Base-by-base conservation (phyloP, 116 monocot genomes). In the Trichopus zeylanicus region DNA sequence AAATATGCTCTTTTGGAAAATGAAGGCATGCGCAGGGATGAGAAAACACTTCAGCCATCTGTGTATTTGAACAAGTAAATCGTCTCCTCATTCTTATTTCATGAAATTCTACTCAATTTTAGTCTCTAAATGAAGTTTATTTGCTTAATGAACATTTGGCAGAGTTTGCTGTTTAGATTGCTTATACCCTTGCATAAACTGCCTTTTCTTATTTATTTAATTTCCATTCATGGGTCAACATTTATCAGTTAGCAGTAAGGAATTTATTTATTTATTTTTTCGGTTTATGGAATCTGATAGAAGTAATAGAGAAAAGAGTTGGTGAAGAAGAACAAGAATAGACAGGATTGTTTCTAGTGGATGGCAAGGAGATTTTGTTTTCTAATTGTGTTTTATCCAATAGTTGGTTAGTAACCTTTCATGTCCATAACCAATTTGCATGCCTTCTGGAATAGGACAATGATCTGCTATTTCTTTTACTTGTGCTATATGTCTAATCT, bases 1-100 rank as follows among this genome's bases (percentile, higher is more conserved):
- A 56, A 5, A 31, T 13, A 21, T 49, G 2, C 21, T 49, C 18
- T 49, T 20, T 20, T 49, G 19, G 21, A n/a, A 49, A 39, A 67
- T 79, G 67, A 57, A 97, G 97, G 97, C 34, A 73, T 99, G 63
- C 63, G 69, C 21, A 88, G 98, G 67, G 77, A 99, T 62, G 98
- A 99, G 65, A 72, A 35, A 31, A 92, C 98, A 28, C 85, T 99
- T n/a, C 75, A 75, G 54, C 92, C 98, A 34, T 78, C 78, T 11
- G 51, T 75, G 39, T 99, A 99, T 66, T 72, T 91, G 59, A 91
- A 88, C 73, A 91, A 92, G 97, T 97, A 73, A 77, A 80, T 42
- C 61, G 8, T 49, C 60, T 68, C 27, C 0, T 63, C 49, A 3
- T 22, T n/a, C n/a, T 13, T 42, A 42, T 15, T 42, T 42, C 13